A percentile compares a stretch with the other conserved stretches of the same genome.
phyloP scores from a whole-genome alignment of 805 yeast genomes.

The Yarrowia phangngaensis region DNA sequence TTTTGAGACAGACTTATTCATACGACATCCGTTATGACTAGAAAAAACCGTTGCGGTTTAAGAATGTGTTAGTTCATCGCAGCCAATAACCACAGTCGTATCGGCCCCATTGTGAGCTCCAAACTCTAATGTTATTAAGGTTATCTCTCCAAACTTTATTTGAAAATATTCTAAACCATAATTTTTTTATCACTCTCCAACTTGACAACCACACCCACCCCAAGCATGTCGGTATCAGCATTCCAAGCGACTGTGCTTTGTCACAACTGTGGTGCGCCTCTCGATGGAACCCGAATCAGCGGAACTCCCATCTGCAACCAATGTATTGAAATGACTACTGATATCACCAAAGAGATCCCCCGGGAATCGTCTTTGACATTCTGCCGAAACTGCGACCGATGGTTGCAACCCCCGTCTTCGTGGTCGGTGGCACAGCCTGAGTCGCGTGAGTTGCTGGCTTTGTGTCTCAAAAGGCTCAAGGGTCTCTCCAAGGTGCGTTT shows the following conservation, averaged over 20 bases:
- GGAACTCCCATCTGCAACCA: slow-evolving; percentile 88
- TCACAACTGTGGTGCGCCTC: slow-evolving; percentile 97
- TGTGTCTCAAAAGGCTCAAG: slow-evolving; percentile 80
- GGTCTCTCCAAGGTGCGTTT: slow-evolving; percentile 84
- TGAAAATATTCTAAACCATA: slow-evolving; percentile 17
- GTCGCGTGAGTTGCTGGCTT: slow-evolving; percentile 85
- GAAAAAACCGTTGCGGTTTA: no score
- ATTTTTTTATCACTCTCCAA: not conserved
- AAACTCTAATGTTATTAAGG: no score
- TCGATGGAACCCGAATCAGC: slow-evolving; percentile 70
- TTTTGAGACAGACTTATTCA: no score
- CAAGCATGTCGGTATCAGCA: slow-evolving; percentile 18
- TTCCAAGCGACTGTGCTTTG: slow-evolving; percentile 79
- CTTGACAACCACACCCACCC: not conserved
- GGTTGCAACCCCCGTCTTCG: slow-evolving; percentile 88
- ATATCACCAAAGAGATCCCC: slow-evolving; percentile 90
- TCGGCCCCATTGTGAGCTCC: no score
- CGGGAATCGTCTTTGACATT: slow-evolving; percentile 82
- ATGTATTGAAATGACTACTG: slow-evolving; percentile 90
- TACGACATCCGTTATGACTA: no score
- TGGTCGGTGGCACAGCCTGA: slow-evolving; percentile 92
- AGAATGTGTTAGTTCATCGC: no score
- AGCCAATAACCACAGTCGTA: no score
- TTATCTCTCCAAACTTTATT: slow-evolving; percentile 1
- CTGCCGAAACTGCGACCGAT: slow-evolving; percentile 96